Base-by-base conservation (phyloP, 1,284 basidiomycete genomes). In the Trichosporon sp. region DNA sequence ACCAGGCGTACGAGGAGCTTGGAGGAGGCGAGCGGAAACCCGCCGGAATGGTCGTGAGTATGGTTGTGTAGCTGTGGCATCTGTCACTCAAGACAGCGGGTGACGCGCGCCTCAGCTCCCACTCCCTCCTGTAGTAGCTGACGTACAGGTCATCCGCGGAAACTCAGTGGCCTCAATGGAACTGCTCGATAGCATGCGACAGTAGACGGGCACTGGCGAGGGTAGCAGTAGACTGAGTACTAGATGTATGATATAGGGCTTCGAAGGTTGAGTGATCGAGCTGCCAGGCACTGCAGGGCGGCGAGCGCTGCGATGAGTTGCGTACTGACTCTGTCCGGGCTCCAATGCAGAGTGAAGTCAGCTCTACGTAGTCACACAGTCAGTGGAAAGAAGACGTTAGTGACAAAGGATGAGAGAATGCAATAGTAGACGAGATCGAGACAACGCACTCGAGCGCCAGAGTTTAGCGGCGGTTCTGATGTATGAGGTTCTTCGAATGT, bases 1-100 rank as follows among this genome's bases (percentile, higher is more conserved):
- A 99, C 78, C 92, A 98, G 74, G 91, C 92, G 14, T 81, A 89
- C 73, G 96, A 99, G 82, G 95, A 98, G 83, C 87, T 89, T 0
- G 89, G 87, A 10, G 89, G 88, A 34, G 92, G 88, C n/a, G 89
- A 94, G 82, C 93, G 92, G 79, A 88, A 89, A 73, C 88, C 89
- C 19, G 89, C 93, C 71, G 94, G 93, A 32, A 92, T 91, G 68
- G 89, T 95, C 61, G 94, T 96, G 79, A 76, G 92, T 85, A 10
- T 56, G 14, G 14, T 27, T 21, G 13, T 25, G 25, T 1, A 4
- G 21, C 34, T 23, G 19, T 1, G 3, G 4, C 36, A 32, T 49
- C n/a, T n/a, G n/a, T n/a, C n/a, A n/a, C n/a, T n/a, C n/a, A n/a
- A n/a, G n/a, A n/a, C n/a, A n/a, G n/a, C n/a, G n/a, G n/a, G n/a